Conservation (phyloP, 2,329 filamentous ascomycete genomes). For the Tolypocladium guangdongense region DNA sequence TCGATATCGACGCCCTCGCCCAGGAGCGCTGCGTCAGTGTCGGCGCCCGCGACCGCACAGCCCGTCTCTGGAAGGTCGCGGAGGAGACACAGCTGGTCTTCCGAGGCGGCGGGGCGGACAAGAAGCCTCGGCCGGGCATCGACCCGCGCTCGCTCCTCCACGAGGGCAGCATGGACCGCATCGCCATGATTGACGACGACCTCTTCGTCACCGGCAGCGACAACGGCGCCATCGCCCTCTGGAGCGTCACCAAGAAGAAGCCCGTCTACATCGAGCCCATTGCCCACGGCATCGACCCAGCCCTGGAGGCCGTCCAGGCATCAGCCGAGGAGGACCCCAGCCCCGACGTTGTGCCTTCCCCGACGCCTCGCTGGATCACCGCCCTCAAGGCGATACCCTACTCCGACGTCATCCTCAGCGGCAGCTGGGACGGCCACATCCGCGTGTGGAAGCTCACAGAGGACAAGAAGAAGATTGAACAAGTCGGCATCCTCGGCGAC, state of each 20-base stretch:
- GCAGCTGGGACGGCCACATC: conserved; percentile 83
- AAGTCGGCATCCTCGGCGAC: conserved; percentile 54
- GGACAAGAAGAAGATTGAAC: conserved; percentile 70
- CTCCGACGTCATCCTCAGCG: conserved; percentile 79
- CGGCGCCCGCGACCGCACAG: conserved; percentile 82
- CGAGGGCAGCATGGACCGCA: conserved; percentile 82
- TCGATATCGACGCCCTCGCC: conserved; percentile 71
- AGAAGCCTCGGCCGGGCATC: conserved; percentile 31
- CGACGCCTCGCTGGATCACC: conserved; percentile 80
- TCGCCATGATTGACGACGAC: conserved; percentile 80
- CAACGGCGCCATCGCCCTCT: conserved; percentile 76
- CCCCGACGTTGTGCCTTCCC: conserved; percentile 45
- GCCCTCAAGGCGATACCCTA: conserved; percentile 79
- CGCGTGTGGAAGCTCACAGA: conserved; percentile 75
- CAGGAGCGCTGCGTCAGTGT: conserved; percentile 87
- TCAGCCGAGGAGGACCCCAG: conserved; percentile 62
- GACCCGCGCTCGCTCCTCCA: conserved; percentile 45
- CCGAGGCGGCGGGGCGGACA: conserved; percentile 62
- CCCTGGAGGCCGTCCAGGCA: conserved; percentile 54
- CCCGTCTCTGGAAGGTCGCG: conserved; percentile 87
- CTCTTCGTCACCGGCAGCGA: conserved; percentile 91
- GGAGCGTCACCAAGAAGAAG: conserved; percentile 92
- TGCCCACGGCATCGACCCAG: conserved; percentile 75
- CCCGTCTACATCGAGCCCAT: conserved; percentile 68
- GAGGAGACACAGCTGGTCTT: conserved; percentile 96